A percentile compares a stretch with the other conserved stretches of the same genome.
These are phyloP conservation scores for Alternaria incomplexa DNA, from an alignment of 2,329 filamentous ascomycete species.

Conservation along the genomic window DNA sequence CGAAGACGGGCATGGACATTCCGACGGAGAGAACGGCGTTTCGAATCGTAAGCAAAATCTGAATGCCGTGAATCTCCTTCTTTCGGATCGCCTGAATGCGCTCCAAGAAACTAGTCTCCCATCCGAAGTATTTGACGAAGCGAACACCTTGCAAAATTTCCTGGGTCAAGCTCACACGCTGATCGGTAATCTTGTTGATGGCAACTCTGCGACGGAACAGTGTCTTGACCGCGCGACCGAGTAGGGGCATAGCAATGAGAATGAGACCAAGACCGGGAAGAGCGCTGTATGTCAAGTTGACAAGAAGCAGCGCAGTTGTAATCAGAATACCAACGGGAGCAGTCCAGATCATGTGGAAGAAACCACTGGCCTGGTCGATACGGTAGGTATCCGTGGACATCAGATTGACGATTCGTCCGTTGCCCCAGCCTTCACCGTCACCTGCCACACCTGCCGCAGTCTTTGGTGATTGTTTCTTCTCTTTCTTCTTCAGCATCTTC, in stretches of 20 bases:
- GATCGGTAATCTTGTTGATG: conserved; percentile 95
- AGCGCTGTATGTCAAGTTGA: conserved; percentile 91
- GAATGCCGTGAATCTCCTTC: conserved; percentile 82
- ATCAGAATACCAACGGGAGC: conserved; percentile 79
- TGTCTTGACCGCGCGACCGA: conserved; percentile 77
- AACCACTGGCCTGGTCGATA: conserved; percentile 82
- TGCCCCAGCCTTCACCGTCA: conserved; percentile 85
- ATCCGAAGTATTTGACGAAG: conserved; percentile 96
- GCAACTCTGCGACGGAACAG: conserved; percentile 75
- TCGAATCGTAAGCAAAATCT: conserved; percentile 79
- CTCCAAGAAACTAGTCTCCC: conserved; percentile 86
- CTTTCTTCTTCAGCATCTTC: conserved; percentile 52
- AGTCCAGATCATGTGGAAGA: conserved; percentile 93
- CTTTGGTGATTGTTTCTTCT: conserved; percentile 49
- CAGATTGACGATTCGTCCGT: conserved; percentile 87
- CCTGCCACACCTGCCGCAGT: conserved; percentile 61
- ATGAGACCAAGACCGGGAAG: conserved; percentile 86
- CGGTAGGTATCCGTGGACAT: conserved; percentile 97
- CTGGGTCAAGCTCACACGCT: conserved; percentile 87
- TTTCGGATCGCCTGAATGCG: conserved; percentile 76
- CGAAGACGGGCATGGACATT: conserved; percentile 88
- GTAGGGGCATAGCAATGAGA: conserved; percentile 75
- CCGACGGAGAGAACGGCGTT: conserved; percentile 85
- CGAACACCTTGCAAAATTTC: conserved; percentile 90
- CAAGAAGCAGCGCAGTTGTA: conserved; percentile 77